phyloP scores from a whole-genome alignment of 2,329 filamentous ascomycete genomes.

The Scorias spongiosa region DNA sequence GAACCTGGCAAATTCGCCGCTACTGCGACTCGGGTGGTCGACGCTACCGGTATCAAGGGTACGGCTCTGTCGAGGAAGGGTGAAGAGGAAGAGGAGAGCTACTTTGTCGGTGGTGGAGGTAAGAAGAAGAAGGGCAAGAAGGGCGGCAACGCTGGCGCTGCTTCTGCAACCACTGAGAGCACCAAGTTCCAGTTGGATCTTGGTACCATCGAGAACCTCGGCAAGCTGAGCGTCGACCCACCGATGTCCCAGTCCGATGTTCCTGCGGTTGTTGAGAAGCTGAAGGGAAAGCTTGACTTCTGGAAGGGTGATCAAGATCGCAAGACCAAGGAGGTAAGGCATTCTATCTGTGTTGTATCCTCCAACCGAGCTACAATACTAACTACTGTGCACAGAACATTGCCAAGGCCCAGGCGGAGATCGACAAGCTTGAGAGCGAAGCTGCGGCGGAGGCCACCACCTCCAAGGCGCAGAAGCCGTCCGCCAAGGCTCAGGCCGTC shows the following conservation, averaged over 20 bases:
- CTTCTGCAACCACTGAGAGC: constrained; percentile 21
- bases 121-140: constrained; percentile 83
- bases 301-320: constrained; percentile 85
- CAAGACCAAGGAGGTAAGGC: constrained; percentile 76
- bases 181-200: constrained; percentile 73
- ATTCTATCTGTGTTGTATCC: constrained; percentile 4
- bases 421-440: constrained; percentile 67
- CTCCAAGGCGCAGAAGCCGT: constrained; percentile 38
- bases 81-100: constrained; percentile 78
- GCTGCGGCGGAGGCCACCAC: constrained; percentile 38
- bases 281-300: constrained; percentile 76
- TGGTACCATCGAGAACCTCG: constrained; percentile 80
- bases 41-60: constrained; percentile 72
- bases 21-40: constrained; percentile 66
- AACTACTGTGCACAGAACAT: constrained; percentile 54
- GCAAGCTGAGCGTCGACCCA: constrained; percentile 69
- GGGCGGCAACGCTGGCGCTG: constrained; percentile 39
- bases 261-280: constrained; percentile 64
- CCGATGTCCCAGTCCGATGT: constrained; percentile 78
- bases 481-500: constrained; percentile 38
- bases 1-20: constrained; percentile 60
- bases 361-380: not conserved
- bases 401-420: constrained; percentile 89
- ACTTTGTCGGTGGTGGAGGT: constrained; percentile 53
- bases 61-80: constrained; percentile 73